Evolutionary conservation across 2,329 filamentous ascomycete species (phyloP).

Genomic region (Allantophomopsis lycopodina): DNA sequence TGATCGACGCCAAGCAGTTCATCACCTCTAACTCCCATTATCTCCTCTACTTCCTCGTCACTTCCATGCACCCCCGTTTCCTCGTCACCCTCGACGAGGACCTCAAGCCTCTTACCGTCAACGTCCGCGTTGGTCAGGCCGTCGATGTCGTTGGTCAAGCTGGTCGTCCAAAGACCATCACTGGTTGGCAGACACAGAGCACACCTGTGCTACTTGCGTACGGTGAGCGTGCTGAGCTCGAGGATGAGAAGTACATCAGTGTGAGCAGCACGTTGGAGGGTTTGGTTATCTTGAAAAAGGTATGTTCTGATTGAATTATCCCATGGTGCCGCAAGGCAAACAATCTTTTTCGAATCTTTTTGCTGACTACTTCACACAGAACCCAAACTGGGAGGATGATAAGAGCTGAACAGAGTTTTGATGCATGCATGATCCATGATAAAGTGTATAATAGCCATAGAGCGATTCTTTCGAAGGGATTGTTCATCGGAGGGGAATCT

Average conservation of each 20-base stretch:
- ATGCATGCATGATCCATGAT: neutral
- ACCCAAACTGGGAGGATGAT: constrained; percentile 32
- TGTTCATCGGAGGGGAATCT: no score
- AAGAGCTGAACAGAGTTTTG: constrained; percentile 13
- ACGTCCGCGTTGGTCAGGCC: constrained; percentile 92
- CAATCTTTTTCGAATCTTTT: neutral
- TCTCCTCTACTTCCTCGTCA: constrained; percentile 92
- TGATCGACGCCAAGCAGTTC: constrained; percentile 91
- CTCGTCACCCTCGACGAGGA: constrained; percentile 92
- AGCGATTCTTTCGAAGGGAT: neutral
- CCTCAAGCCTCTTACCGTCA: constrained; percentile 84
- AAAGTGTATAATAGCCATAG: constrained; percentile 1
- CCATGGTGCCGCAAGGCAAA: no score
- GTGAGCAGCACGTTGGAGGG: constrained; percentile 86
- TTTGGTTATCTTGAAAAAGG: constrained; percentile 92
- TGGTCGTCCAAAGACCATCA: constrained; percentile 95
- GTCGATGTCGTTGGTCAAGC: constrained; percentile 97
- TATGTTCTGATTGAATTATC: constrained; percentile 27
- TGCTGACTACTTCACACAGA: constrained; percentile 18
- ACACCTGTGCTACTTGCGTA: constrained; percentile 94
- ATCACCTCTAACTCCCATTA: constrained; percentile 62
- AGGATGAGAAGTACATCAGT: constrained; percentile 94
- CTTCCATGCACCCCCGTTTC: constrained; percentile 94
- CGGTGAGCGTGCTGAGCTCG: constrained; percentile 88
- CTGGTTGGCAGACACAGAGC: constrained; percentile 98